Base-by-base conservation (phyloP, 768 basidiomycete genomes). In the Royoungia palumana region DNA sequence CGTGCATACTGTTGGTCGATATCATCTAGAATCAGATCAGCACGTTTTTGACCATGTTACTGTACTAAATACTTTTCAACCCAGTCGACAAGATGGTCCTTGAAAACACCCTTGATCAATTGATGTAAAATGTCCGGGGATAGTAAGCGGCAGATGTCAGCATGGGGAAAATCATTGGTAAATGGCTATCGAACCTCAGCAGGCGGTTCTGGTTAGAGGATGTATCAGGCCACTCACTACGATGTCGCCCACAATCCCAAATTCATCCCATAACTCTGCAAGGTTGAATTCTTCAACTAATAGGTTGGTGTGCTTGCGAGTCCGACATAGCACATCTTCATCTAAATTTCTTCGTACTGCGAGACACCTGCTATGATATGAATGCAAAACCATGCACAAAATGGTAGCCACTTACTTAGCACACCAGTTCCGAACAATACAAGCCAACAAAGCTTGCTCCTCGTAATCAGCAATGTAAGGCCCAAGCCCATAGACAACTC, bases 171-270 rank as follows among this genome's bases (percentile, higher is more conserved):
- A 25, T 57, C 41, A 16, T 44, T 49, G 0, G 62, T 71, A 44
- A 70, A 71, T 3, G 69, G 67, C 67, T 69, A 12, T n/a, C n/a
- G 10, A 17, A 30, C 38, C 10, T 30, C n/a, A n/a, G n/a, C n/a
- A n/a, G n/a, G n/a, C n/a, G n/a, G n/a, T n/a, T n/a, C n/a, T n/a
- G n/a, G n/a, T n/a, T n/a, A n/a, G n/a, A n/a, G n/a, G n/a, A n/a
- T n/a, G n/a, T n/a, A n/a, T n/a, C n/a, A n/a, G n/a, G n/a, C n/a
- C 67, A 64, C 22, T 35, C 14, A 58, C 44, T 6, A 68, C 22
- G 0, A 67, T 64, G 46, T 58, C 28, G 9, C 5, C 28, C 3
- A 28, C 11, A 12, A 28, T 12, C 3, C 28, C 28, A 28, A 28
- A 28, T 10, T 8, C 28, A 28, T 10, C 9, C 24, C 24, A 25